Conservation (phyloP, 2,329 filamentous ascomycete species). For the Penicillium palitans region DNA sequence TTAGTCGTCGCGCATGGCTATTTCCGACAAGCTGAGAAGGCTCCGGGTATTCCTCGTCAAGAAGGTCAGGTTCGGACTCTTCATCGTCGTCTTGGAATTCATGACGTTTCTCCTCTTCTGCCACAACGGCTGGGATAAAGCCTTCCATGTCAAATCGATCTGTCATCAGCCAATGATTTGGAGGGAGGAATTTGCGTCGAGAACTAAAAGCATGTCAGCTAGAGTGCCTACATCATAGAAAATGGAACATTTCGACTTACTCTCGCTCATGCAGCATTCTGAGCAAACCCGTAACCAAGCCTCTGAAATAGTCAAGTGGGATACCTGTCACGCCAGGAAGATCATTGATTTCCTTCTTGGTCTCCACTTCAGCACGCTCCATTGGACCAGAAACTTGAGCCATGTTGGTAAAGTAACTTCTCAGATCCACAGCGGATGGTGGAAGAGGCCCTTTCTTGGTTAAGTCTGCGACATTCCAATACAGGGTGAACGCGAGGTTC, state of each 20-base stretch:
- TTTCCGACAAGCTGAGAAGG: slow-evolving; percentile 54
- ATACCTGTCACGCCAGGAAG: slow-evolving; percentile 68
- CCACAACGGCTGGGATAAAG: slow-evolving; percentile 82
- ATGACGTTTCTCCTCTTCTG: slow-evolving; percentile 78
- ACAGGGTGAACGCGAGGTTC: slow-evolving; percentile 83
- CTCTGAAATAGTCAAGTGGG: slow-evolving; percentile 74
- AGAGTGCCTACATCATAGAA: background rate
- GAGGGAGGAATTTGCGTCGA: slow-evolving; percentile 75
- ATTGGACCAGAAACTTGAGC: slow-evolving; percentile 24
- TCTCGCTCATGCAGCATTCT: slow-evolving; percentile 91
- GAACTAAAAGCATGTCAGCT: slow-evolving; percentile 52
- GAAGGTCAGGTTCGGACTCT: slow-evolving; percentile 53
- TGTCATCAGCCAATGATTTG: slow-evolving; percentile 93
- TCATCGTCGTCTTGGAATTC: slow-evolving; percentile 65
- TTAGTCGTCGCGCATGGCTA: slow-evolving; percentile 62
- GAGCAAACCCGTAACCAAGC: slow-evolving; percentile 75
- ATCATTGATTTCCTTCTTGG: slow-evolving; percentile 46
- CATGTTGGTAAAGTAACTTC: slow-evolving; percentile 47
- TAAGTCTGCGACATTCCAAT: slow-evolving; percentile 75
- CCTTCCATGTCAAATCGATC: slow-evolving; percentile 81
- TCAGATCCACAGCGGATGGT: slow-evolving; percentile 44
- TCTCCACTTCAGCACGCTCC: slow-evolving; percentile 34
- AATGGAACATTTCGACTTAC: slow-evolving; percentile 31
- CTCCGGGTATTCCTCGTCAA: slow-evolving; percentile 39
- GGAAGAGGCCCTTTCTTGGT: slow-evolving; percentile 44